These are phyloP conservation scores for Lasiodiplodia theobromae DNA, from an alignment of 2,329 filamentous ascomycete species.

Conservation along the genomic window DNA sequence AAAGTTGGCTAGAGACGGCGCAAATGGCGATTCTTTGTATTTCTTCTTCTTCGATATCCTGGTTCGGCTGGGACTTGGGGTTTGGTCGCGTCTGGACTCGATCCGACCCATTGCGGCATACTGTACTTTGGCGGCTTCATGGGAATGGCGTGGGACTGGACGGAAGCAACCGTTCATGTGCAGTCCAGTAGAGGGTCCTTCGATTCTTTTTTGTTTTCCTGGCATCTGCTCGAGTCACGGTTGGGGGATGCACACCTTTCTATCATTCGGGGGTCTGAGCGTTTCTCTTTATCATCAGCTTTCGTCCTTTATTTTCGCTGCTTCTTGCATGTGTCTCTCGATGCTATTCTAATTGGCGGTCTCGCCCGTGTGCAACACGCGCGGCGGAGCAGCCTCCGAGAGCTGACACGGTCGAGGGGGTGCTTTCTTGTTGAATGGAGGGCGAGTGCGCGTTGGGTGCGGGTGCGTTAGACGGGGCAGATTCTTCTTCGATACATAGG, in stretches of 20 bases:
- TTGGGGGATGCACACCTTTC: slow-evolving; percentile 20
- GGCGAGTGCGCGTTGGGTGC: slow-evolving; percentile 18
- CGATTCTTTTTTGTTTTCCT: slow-evolving; percentile 21
- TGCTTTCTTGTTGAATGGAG: slow-evolving; percentile 20
- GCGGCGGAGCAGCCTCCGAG: not conserved
- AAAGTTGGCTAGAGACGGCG: slow-evolving; percentile 22
- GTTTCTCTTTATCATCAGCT: slow-evolving; percentile 25
- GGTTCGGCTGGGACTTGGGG: slow-evolving; percentile 9
- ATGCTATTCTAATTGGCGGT: slow-evolving; percentile 13
- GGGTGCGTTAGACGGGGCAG: slow-evolving; percentile 24
- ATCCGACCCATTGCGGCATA: slow-evolving; percentile 24
- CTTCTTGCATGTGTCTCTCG: not conserved
- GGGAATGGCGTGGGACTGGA: slow-evolving; percentile 18
- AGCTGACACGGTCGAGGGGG: not conserved
- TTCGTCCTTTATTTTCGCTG: slow-evolving; percentile 2
- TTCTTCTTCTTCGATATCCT: slow-evolving; percentile 22
- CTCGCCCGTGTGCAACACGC: not conserved
- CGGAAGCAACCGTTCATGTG: slow-evolving; percentile 20
- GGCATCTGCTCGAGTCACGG: slow-evolving; percentile 22
- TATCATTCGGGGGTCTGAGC: slow-evolving; percentile 24
- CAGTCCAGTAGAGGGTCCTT: slow-evolving; percentile 24
- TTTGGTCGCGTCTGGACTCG: slow-evolving; percentile 23
- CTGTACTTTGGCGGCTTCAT: slow-evolving; percentile 26
- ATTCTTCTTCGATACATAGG: slow-evolving; percentile 24
- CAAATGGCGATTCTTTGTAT: slow-evolving; percentile 23